Base-by-base conservation (phyloP, 2,329 filamentous ascomycete genomes). In the Fusarium poae region DNA sequence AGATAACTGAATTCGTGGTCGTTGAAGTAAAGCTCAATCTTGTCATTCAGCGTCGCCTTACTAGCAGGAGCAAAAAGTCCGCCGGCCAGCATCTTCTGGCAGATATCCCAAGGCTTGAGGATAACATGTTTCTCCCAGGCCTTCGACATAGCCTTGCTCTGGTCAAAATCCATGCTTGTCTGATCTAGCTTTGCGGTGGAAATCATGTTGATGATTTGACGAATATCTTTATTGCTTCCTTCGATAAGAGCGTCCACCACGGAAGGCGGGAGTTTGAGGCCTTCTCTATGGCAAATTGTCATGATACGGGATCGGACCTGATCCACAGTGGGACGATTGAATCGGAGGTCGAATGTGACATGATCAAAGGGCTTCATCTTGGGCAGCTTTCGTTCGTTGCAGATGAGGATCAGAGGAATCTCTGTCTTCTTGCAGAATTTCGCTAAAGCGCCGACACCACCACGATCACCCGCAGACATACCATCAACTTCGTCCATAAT, bases 401-500 rank as follows among this genome's bases (percentile, higher is more conserved):
- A 99, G 72, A 99, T 98, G 56, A 99, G 86, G 72, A 99, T 98
- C 77, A 99, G 91, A 1, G 96, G 96, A 25, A 99, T 89, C 72
- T 96, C 90, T 0, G 94, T 96, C 84, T 97, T 97, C 82, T 92
- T 97, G 85, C 95, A 97, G 55, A 97, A 91, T 61, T 96, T 93
- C 58, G 96, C 95, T 58, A 99, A 85, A 30, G 96, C 96, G 51
- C 94, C 96, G 48, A 99, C 96, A 78, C 96, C 96, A 70, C 96
- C 96, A 65, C 96, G 91, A 77, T 99, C 96, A 76, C 96, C 96
- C 35, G 93, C 94, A 65, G 95, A 98, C 96, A 99, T 98, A 53
- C 96, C 96, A 75, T 99, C 96, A 6, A 99, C 96, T 80, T 99
- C 96, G 73, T 99, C 96, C 96, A 99, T 98, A 80, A 99, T 93